Conservation (phyloP, 2,329 filamentous ascomycete species). For the Neonectria faginata region DNA sequence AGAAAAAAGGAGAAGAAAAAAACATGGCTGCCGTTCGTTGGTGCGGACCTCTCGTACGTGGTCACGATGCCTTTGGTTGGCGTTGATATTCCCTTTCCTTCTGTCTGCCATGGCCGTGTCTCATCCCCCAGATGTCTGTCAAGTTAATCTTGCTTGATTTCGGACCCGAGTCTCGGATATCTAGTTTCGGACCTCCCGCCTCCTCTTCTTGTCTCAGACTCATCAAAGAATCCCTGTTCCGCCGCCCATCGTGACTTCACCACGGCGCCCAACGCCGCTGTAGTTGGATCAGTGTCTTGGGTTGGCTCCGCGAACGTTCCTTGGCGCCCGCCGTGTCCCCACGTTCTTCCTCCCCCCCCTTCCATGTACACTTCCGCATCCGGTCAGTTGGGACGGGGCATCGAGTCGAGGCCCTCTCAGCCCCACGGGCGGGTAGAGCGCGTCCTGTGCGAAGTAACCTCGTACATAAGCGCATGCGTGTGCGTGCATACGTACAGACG, state of each 20-base stretch:
- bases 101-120: not conserved
- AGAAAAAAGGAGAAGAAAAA: not conserved
- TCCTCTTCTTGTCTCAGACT: conserved; percentile 1
- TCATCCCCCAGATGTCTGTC: conserved; percentile 3
- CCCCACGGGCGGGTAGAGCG: conserved; percentile 12
- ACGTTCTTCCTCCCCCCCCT: not conserved
- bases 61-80: conserved; percentile 11
- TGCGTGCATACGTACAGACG: conserved; percentile 6
- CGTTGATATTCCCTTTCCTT: conserved; percentile 17
- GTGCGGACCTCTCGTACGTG: conserved; percentile 4
- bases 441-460: not conserved
- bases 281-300: conserved; percentile 21
- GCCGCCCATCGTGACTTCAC: not conserved
- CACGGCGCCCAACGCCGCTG: not conserved
- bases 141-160: not conserved
- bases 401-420: conserved; percentile 4
- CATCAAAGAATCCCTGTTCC: not conserved
- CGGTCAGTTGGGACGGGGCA: conserved; percentile 27
- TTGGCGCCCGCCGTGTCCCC: not conserved
- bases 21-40: conserved; percentile 29
- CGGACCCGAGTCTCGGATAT: conserved; percentile 13
- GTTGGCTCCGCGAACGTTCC: conserved; percentile 19
- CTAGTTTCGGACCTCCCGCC: conserved; percentile 16
- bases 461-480: conserved; percentile 6
- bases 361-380: conserved; percentile 8